A percentile compares a stretch with the other conserved stretches of the same genome.
phyloP scores from a whole-genome alignment of 495 filamentous ascomycete genomes.

The Friedmanniomyces simplex region DNA sequence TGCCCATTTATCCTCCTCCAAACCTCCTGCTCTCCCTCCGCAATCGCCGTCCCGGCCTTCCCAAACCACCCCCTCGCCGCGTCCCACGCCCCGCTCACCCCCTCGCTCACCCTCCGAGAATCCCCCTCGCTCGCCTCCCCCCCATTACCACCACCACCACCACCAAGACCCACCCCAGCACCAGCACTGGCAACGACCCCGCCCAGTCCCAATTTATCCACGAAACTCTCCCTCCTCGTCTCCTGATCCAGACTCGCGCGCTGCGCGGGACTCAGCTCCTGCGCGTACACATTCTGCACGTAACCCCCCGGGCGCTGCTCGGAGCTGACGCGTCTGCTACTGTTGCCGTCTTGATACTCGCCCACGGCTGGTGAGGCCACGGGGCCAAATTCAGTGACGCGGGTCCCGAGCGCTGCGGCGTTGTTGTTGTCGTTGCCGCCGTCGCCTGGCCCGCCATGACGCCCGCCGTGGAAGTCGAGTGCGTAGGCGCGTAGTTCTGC shows the following conservation, averaged over 20 bases:
- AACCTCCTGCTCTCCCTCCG: conserved; percentile 56
- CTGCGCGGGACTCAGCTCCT: conserved; percentile 31
- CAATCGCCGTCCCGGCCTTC: conserved; percentile 50
- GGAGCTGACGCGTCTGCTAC: not conserved
- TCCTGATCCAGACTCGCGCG: conserved; percentile 24
- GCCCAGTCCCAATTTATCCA: conserved; percentile 7
- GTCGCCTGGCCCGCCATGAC: not conserved
- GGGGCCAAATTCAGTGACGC: conserved; percentile 10
- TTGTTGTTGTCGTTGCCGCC: not conserved
- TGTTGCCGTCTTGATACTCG: not conserved
- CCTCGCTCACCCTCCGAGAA: not conserved
- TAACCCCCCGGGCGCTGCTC: conserved; percentile 43
- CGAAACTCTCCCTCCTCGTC: conserved; percentile 19
- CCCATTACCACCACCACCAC: conserved; percentile 48
- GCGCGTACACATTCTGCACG: conserved; percentile 46
- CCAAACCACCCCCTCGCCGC: conserved; percentile 51
- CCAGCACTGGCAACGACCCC: conserved; percentile 10
- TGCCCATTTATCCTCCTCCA: conserved; percentile 44
- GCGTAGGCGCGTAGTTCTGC: conserved; percentile 20
- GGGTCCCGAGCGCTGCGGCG: not conserved
- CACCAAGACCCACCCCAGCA: conserved; percentile 27
- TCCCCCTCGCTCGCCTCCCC: conserved; percentile 30
- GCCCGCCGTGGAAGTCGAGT: conserved; percentile 14
- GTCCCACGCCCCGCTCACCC: conserved; percentile 29
- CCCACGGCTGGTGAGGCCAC: conserved; percentile 9